These are phyloP conservation scores for Neostapfia colusana DNA, from an alignment of 176 grass and related monocot genomes.

Conservation along the genomic window DNA sequence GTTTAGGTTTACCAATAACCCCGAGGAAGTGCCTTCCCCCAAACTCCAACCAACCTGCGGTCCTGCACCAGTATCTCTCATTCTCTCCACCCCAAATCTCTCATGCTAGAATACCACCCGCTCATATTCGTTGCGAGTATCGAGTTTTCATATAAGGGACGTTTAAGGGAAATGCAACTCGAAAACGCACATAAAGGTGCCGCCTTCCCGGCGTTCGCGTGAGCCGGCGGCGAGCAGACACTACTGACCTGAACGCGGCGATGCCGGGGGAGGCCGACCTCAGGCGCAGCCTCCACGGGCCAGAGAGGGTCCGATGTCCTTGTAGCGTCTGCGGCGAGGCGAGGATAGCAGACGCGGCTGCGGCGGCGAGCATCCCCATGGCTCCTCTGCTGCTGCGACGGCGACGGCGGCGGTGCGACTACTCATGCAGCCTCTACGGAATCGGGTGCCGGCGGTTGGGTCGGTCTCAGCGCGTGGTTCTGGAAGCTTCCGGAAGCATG, in stretches of 20 bases:
- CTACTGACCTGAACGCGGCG: slow-evolving; percentile 43
- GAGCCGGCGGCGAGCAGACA: neutral
- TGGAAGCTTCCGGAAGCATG: slow-evolving; percentile 39
- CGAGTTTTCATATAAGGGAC: neutral
- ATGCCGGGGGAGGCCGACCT: slow-evolving; percentile 17
- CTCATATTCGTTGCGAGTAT: neutral
- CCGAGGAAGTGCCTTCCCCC: neutral
- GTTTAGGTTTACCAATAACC: neutral
- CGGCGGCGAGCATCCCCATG: slow-evolving; percentile 57
- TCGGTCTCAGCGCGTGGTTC: slow-evolving; percentile 7
- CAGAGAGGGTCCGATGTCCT: neutral
- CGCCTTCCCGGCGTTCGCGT: neutral
- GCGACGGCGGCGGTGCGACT: slow-evolving; percentile 48
- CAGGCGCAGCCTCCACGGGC: slow-evolving; percentile 30
- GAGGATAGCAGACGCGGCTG: slow-evolving; percentile 31
- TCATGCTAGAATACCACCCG: neutral
- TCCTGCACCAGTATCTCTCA: neutral
- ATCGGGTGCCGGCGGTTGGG: neutral
- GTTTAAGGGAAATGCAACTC: neutral
- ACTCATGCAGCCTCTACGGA: slow-evolving; percentile 59
- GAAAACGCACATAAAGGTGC: neutral
- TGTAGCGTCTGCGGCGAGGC: slow-evolving; percentile 18
- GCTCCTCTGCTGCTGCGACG: slow-evolving; percentile 21
- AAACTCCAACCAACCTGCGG: neutral
- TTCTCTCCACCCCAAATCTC: neutral